Percentiles rank a stretch among this genome's conserved stretches.
Evolutionary conservation across 1,284 basidiomycete species (phyloP).

Genomic region (Boletus semigastroideus): DNA sequence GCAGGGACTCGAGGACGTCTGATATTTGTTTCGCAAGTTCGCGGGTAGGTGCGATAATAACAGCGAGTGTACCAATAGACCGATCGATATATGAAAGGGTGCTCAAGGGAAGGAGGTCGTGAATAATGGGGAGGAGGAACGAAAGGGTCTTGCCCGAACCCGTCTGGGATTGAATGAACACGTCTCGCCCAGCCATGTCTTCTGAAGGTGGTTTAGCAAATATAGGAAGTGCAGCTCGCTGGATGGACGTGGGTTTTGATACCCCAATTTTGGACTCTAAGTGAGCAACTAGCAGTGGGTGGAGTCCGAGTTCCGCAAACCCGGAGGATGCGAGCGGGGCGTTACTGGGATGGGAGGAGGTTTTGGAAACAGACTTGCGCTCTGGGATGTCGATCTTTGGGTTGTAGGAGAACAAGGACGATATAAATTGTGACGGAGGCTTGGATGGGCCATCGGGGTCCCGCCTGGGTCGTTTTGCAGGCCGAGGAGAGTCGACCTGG

Average conservation of each 20-base stretch:
- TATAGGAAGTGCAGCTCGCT: slow-evolving; percentile 77
- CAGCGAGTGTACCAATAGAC: slow-evolving; percentile 88
- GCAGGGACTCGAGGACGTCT: slow-evolving; percentile 88
- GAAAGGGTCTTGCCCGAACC: slow-evolving; percentile 97
- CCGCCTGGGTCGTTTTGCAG: slow-evolving; percentile 51
- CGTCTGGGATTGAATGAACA: slow-evolving; percentile 96
- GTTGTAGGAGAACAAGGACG: slow-evolving; percentile 88
- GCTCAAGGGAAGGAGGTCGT: slow-evolving; percentile 90
- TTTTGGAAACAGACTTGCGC: slow-evolving; percentile 28
- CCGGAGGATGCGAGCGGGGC: slow-evolving; percentile 75
- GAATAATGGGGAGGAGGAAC: slow-evolving; percentile 93
- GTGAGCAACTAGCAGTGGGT: slow-evolving; percentile 81
- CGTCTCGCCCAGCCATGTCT: slow-evolving; percentile 60
- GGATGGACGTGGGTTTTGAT: slow-evolving; percentile 87
- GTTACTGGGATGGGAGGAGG: slow-evolving; percentile 68
- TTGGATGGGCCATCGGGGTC: slow-evolving; percentile 34
- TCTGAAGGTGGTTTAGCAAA: slow-evolving; percentile 53
- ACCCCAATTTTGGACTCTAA: slow-evolving; percentile 83
- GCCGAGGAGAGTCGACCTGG: slow-evolving; percentile 33
- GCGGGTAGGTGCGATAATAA: slow-evolving; percentile 93
- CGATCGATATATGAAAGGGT: slow-evolving; percentile 86
- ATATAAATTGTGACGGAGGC: slow-evolving; percentile 73
- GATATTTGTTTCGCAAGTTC: slow-evolving; percentile 96
- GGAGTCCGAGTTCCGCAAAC: slow-evolving; percentile 75
- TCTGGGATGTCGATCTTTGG: slow-evolving; percentile 57